Conservation (phyloP, 306 rosid genomes). For the Echinosophora koreensis region DNA sequence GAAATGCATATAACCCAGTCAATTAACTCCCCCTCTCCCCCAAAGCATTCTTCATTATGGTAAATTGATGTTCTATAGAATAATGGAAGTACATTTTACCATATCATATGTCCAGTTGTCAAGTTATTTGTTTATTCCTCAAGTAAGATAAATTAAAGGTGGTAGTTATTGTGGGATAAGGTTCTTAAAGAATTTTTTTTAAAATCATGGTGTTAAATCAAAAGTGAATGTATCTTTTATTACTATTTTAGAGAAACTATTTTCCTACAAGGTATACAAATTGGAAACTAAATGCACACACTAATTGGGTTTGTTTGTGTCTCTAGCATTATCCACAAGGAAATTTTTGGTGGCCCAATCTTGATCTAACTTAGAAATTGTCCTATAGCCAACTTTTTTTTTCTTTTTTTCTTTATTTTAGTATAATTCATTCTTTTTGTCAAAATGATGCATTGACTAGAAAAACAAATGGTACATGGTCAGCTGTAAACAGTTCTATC, state of each 20-base stretch:
- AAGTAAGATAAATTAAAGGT: constrained; percentile 36
- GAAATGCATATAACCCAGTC: too few relatives aligned
- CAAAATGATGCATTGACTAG: neutral
- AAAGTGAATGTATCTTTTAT: too few relatives aligned
- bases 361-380: constrained; percentile 19
- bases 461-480: neutral
- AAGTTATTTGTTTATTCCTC: neutral
- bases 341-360: constrained; percentile 15
- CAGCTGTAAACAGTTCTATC: neutral
- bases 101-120: neutral
- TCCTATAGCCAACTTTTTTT: neutral
- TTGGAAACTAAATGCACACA: neutral
- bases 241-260: too few relatives aligned
- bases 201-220: too few relatives aligned
- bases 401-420: neutral
- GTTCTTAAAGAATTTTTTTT: too few relatives aligned
- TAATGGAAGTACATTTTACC: constrained; percentile 33
- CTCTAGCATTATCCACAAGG: constrained; percentile 1
- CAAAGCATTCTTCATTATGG: neutral
- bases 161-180: neutral
- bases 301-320: constrained; percentile 6
- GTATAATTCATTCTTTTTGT: neutral
- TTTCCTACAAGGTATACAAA: too few relatives aligned
- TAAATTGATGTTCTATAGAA: neutral
- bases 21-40: too few relatives aligned